Conservation (phyloP, 2,329 filamentous ascomycete genomes). For the Ceratocystis diversiconidia region DNA sequence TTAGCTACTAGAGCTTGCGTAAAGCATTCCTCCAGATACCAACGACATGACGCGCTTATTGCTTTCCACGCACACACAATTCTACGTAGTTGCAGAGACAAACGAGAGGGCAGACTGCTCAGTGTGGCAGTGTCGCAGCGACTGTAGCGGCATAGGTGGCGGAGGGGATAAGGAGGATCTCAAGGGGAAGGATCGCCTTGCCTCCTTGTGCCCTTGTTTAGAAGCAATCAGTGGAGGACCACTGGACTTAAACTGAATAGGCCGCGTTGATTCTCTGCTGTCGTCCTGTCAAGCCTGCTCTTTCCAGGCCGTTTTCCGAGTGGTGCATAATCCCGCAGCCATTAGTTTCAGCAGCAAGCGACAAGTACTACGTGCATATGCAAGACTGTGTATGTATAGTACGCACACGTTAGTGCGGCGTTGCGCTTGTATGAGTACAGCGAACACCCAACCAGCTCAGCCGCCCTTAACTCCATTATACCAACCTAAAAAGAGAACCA, state of each 20-base stretch:
- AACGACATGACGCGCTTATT: too few relatives aligned
- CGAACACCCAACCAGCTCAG: too few relatives aligned
- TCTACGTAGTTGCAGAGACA: too few relatives aligned
- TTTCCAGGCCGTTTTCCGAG: neutral
- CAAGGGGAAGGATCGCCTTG: neutral
- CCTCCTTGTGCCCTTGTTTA: neutral
- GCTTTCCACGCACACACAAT: too few relatives aligned
- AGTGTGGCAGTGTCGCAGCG: neutral
- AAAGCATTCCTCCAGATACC: too few relatives aligned
- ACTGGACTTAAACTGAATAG: neutral
- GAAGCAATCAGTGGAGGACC: too few relatives aligned
- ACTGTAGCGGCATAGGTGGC: neutral
- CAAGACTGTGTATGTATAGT: neutral
- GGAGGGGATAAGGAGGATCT: neutral
- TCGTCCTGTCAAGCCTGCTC: neutral
- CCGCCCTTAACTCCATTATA: neutral
- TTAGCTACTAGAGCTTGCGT: neutral
- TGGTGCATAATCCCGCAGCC: neutral
- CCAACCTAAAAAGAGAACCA: neutral
- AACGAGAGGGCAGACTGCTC: neutral
- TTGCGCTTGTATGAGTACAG: neutral
- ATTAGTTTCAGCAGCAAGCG: conserved; percentile 1
- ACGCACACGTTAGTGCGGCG: too few relatives aligned
- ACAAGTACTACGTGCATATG: neutral
- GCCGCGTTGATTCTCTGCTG: neutral